Evolutionary conservation across 2,329 filamentous ascomycete genomes (phyloP).

Genomic region (Clonostachys rosea): DNA sequence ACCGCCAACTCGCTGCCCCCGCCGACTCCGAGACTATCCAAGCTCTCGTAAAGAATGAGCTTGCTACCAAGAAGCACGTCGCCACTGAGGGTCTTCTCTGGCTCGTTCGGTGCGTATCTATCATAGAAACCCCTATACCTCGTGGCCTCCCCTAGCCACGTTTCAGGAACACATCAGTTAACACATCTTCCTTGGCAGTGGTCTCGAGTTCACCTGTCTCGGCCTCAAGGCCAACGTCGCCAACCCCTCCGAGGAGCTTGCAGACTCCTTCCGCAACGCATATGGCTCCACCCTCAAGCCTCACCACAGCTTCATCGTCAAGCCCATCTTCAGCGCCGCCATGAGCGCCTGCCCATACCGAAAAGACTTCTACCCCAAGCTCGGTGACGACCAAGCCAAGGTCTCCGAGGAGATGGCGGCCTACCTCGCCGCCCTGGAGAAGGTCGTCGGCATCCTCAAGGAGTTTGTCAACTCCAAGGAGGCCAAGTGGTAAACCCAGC

Average conservation of each 20-base stretch:
- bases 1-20: conserved; percentile 74
- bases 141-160: background rate
- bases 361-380: conserved; percentile 87
- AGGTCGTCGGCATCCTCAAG: conserved; percentile 72
- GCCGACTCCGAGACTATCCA: conserved; percentile 80
- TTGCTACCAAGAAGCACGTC: conserved; percentile 82
- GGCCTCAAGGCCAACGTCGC: conserved; percentile 74
- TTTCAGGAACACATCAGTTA: background rate
- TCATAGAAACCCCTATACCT: background rate
- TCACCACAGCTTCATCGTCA: conserved; percentile 84
- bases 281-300: conserved; percentile 87
- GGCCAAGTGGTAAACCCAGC: conserved; percentile 45
- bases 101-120: conserved; percentile 69
- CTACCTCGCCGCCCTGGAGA: conserved; percentile 76
- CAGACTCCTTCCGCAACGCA: conserved; percentile 78
- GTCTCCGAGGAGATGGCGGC: conserved; percentile 59
- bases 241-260: conserved; percentile 68
- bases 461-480: conserved; percentile 50
- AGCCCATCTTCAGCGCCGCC: conserved; percentile 87
- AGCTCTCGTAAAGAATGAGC: conserved; percentile 78
- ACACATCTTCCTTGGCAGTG: conserved; percentile 43
- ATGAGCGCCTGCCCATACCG: conserved; percentile 93
- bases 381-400: conserved; percentile 63
- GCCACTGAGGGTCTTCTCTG: conserved; percentile 89
- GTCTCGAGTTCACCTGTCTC: conserved; percentile 88